Conservation (phyloP, 345 rosid genomes). For the Eucalyptus polybractea region DNA sequence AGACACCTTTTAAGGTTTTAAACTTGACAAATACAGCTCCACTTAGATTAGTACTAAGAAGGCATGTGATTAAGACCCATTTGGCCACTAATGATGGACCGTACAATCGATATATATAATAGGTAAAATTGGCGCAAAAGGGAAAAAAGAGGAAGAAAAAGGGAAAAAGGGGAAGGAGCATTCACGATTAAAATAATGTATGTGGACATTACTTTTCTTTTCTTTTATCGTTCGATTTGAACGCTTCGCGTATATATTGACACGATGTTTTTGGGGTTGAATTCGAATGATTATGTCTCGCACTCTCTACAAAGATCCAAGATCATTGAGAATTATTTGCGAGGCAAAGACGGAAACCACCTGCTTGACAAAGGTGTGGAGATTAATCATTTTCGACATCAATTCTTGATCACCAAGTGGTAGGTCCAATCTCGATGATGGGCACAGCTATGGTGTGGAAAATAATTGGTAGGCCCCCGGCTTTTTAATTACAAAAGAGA, state of each 20-base stretch:
- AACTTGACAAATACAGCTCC: not conserved
- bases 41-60: not conserved
- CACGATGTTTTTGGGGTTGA: not conserved
- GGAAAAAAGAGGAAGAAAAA: not conserved
- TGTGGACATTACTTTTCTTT: not conserved
- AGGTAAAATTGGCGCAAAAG: not conserved
- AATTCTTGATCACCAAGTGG: not conserved
- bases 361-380: not conserved
- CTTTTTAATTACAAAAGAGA: not conserved
- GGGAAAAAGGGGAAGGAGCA: not conserved
- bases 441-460: not conserved
- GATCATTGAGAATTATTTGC: not conserved
- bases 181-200: not conserved
- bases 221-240: not conserved
- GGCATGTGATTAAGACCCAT: not conserved
- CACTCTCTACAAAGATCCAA: not conserved
- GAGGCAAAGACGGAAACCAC: not conserved
- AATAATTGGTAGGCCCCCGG: not conserved
- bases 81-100: not conserved
- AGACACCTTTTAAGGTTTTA: not conserved
- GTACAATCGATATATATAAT: not conserved
- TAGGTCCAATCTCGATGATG: not conserved
- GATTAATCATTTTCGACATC: not conserved
- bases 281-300: not conserved
- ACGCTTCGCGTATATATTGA: not conserved